These are phyloP conservation scores for Neopestalotiopsis sp. DNA, from an alignment of 2,329 filamentous ascomycete species.

Conservation along the genomic window DNA sequence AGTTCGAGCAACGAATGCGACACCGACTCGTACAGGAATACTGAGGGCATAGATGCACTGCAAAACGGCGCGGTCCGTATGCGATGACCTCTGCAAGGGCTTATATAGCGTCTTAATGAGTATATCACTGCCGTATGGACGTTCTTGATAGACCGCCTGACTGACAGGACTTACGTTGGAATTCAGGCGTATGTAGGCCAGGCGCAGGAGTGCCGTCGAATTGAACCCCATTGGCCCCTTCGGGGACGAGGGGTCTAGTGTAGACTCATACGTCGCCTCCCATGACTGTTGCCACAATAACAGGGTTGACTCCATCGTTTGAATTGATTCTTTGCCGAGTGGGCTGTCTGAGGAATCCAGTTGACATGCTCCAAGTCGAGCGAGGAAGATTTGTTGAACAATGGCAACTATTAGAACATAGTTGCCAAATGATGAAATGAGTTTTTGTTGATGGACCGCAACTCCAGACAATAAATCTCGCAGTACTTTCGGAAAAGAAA, in stretches of 20 bases:
- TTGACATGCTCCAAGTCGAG: slow-evolving; percentile 23
- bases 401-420: slow-evolving; percentile 59
- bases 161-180: slow-evolving; percentile 51
- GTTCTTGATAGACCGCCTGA: slow-evolving; percentile 39
- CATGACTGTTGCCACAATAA: slow-evolving; percentile 56
- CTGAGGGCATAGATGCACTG: slow-evolving; percentile 60
- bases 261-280: slow-evolving; percentile 57
- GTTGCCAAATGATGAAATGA: slow-evolving; percentile 54
- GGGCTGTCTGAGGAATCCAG: neutral
- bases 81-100: slow-evolving; percentile 45
- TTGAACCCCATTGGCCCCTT: slow-evolving; percentile 58
- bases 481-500: slow-evolving; percentile 39
- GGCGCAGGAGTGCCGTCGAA: slow-evolving; percentile 36
- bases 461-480: slow-evolving; percentile 32
- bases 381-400: slow-evolving; percentile 59
- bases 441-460: slow-evolving; percentile 22
- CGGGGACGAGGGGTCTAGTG: slow-evolving; percentile 56
- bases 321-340: slow-evolving; percentile 41
- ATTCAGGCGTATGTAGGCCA: slow-evolving; percentile 26
- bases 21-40: slow-evolving; percentile 56
- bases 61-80: slow-evolving; percentile 53
- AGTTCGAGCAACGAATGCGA: slow-evolving; percentile 56
- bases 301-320: slow-evolving; percentile 49
- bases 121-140: neutral
- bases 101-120: slow-evolving; percentile 40